These are phyloP conservation scores for Fusarium humuli DNA, from an alignment of 2,329 filamentous ascomycete species.

Conservation along the genomic window DNA sequence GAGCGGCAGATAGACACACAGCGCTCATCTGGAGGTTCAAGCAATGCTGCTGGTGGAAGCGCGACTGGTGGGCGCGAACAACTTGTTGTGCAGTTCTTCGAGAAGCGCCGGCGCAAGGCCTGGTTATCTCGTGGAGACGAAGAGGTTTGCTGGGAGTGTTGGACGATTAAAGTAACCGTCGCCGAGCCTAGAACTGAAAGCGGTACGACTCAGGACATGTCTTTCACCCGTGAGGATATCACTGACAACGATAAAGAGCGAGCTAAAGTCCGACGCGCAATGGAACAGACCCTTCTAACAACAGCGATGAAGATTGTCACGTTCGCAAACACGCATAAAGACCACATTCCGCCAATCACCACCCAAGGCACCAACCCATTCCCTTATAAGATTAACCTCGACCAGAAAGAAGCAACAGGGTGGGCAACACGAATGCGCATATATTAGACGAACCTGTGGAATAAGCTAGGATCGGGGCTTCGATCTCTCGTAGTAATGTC, in stretches of 20 bases:
- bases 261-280: slow-evolving; percentile 87
- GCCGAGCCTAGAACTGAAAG: slow-evolving; percentile 89
- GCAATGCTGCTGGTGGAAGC: slow-evolving; percentile 15
- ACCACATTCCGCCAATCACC: slow-evolving; percentile 97
- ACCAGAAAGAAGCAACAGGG: slow-evolving; percentile 77
- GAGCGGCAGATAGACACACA: slow-evolving; percentile 79
- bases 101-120: slow-evolving; percentile 86
- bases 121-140: slow-evolving; percentile 87
- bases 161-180: slow-evolving; percentile 94
- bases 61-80: slow-evolving; percentile 75
- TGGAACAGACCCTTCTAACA: slow-evolving; percentile 89
- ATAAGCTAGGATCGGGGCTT: neutral
- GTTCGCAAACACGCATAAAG: slow-evolving; percentile 88
- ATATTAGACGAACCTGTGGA: slow-evolving; percentile 59
- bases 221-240: neutral
- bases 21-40: slow-evolving; percentile 53
- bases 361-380: slow-evolving; percentile 95
- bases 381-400: slow-evolving; percentile 91
- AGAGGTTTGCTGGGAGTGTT: slow-evolving; percentile 96
- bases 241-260: slow-evolving; percentile 68
- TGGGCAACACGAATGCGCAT: slow-evolving; percentile 86
- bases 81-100: slow-evolving; percentile 91
- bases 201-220: slow-evolving; percentile 65
- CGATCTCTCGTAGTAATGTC: neutral
- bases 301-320: slow-evolving; percentile 91